Base-by-base conservation (phyloP, 768 basidiomycete genomes). In the Sporobolomyces roseus region DNA sequence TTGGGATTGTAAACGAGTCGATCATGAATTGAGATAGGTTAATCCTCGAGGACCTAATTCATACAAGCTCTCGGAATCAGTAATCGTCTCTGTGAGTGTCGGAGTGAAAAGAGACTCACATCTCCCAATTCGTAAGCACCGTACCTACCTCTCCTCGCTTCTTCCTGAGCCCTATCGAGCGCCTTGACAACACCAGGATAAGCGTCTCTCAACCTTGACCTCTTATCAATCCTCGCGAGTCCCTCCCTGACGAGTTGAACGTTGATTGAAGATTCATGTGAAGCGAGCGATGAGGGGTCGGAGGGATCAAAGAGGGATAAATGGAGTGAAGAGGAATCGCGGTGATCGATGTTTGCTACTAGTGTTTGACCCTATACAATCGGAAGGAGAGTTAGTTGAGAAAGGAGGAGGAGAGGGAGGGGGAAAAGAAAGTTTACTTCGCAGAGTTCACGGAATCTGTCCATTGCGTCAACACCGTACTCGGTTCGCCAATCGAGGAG, bases 261-360 rank as follows among this genome's bases (percentile, higher is more conserved):
- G 77, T 99, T 99, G 79, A 98, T 84, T 76, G 87, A 90, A 13
- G 87, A 84, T 16, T 85, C 78, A 2, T 88, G 87, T 74, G 93
- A 87, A 27, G 84, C 80, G 7, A 85, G 83, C 8, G 85, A 83
- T 12, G 82, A 79, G 4, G 89, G 86, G 79, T 92, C 88, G 30
- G 82, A 78, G 1, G 94, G 90, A 77, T 98, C 93, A 69, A 96
- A 94, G 41, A 99, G 85, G 54, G 94, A 89, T 61, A 99, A 85
- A 79, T 96, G 92, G 1, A 87, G 75, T 33, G 63, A 61, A 56
- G 61, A 64, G 30, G 89, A 88, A 75, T 96, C 94, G 75, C 82
- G 86, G 75, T 88, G 84, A 78, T 99, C 96, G 65, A 93, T 82
- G 80, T 93, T 97, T n/a, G 93, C 96, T 55, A 98, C 82, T n/a